These are phyloP conservation scores for Nothomitra cinnamomea DNA, from an alignment of 2,329 filamentous ascomycete genomes.

Conservation along the genomic window DNA sequence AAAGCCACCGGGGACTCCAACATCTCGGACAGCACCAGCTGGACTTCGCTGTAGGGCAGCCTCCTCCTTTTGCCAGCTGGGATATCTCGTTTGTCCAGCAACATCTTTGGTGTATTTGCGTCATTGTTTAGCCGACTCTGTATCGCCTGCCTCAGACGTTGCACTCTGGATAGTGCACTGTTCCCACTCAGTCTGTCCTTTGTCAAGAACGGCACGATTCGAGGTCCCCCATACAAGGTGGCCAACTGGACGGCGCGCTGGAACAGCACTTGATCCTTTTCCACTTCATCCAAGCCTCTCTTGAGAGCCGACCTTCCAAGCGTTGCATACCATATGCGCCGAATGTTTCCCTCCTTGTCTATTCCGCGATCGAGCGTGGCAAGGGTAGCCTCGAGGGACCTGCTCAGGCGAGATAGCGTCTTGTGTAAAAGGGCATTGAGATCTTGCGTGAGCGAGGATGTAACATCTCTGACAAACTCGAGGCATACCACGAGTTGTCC, in stretches of 20 bases:
- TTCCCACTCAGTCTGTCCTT: not conserved
- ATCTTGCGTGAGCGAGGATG: not conserved
- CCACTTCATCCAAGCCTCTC: not conserved
- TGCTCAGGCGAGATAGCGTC: not conserved
- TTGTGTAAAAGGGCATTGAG: not conserved
- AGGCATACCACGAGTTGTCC: not conserved
- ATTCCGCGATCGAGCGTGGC: not conserved
- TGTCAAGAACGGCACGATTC: not conserved
- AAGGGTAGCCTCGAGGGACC: not conserved
- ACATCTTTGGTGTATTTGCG: not conserved
- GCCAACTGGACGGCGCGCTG: not conserved
- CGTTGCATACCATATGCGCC: not conserved
- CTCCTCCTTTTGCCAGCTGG: not conserved
- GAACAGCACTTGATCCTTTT: not conserved
- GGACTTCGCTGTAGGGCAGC: not conserved
- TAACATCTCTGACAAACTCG: not conserved
- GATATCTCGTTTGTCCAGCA: not conserved
- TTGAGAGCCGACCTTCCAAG: not conserved
- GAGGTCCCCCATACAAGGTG: not conserved
- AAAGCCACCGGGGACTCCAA: not conserved
- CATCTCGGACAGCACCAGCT: not conserved
- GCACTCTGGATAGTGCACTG: not conserved
- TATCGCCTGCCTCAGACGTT: not conserved
- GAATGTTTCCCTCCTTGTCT: not conserved
- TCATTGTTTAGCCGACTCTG: not conserved